Evolutionary conservation across 495 filamentous ascomycete genomes (phyloP), one percentile per base, ranked within the genome.

Genomic region (Xylaria cubensis): DNA sequence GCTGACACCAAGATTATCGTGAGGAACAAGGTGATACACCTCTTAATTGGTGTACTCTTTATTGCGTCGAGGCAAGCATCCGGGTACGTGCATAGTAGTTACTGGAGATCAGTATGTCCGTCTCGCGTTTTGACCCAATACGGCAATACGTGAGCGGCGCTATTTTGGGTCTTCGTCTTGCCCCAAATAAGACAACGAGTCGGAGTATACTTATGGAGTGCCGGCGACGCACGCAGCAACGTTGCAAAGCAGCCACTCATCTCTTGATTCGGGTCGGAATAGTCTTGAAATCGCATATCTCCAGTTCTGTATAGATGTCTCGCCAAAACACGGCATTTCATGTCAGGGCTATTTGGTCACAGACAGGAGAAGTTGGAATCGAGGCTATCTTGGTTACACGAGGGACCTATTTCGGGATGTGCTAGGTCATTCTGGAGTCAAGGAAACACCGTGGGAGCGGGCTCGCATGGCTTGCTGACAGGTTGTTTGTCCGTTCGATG

Each of bases 1-100:
- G 65, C 65, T 67, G 65, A 67, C 65, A 67, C 34, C 36, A 51
- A 51, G 65, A 56, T 19, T 5, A 51, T 56, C 50, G 50, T 41
- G 34, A 55, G 64, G 34, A 3, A 26, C 17, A 26, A 36, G 46
- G 64, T 67, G 44, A 29, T 50, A 41, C 34, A 26, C 26, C 0
- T 55, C 65, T 50, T 21, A 56, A 67, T 55, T 29, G 32, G 50
- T 29, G 36, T 36, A 36, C 12, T 32, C 32, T 32, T 17, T 12
- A 29, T 13, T 61, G 61, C 29, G 44, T 42, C 24, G 36, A 64
- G n/a, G 44, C 61, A 44, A 24, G 39, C 61, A 64, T 42, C 39
- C 39, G 7, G 59, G 36, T 6, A 63, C 56, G 56, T 29, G 26
- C 26, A 29, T 29, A 29, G 26, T 61, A 39, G 34, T 39, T n/a